These are phyloP conservation scores for Xylaria sp. DNA, from an alignment of 2,329 filamentous ascomycete genomes.

Conservation along the genomic window DNA sequence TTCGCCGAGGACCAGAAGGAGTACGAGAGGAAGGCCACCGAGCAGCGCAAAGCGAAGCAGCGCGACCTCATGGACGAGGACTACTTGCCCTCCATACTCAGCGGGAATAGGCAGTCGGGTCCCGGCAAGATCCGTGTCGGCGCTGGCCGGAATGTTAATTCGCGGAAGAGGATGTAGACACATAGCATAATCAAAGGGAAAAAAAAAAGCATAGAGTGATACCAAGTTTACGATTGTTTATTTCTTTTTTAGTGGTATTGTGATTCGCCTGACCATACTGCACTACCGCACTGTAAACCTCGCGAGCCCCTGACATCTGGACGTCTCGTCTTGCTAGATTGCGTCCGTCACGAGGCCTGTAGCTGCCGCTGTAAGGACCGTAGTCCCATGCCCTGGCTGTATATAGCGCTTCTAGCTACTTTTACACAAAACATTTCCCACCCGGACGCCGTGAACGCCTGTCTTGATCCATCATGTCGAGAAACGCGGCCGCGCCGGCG, in stretches of 20 bases:
- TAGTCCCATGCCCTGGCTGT: background rate
- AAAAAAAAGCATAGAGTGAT: constrained; percentile 26
- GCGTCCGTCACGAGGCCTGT: background rate
- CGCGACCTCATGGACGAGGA: constrained; percentile 95
- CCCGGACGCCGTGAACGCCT: constrained; percentile 23
- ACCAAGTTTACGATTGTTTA: constrained; percentile 13
- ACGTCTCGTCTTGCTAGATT: background rate
- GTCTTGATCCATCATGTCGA: background rate
- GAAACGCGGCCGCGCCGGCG: background rate
- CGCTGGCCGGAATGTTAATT: constrained; percentile 85
- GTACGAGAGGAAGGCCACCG: constrained; percentile 68
- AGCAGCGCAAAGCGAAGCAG: constrained; percentile 70
- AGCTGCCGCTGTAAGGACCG: background rate
- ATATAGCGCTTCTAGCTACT: background rate
- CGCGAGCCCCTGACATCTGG: too few relatives aligned
- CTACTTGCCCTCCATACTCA: constrained; percentile 84
- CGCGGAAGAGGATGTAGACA: constrained; percentile 60
- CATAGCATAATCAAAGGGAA: background rate
- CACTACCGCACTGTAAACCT: background rate
- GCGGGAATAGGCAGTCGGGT: constrained; percentile 70
- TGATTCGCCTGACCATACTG: background rate
- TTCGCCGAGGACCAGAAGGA: constrained; percentile 97
- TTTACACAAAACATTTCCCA: background rate
- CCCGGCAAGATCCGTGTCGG: constrained; percentile 77
- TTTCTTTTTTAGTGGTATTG: too few relatives aligned